Base-by-base conservation (phyloP, 2,329 filamentous ascomycete species). In the Cercospora canescens region DNA sequence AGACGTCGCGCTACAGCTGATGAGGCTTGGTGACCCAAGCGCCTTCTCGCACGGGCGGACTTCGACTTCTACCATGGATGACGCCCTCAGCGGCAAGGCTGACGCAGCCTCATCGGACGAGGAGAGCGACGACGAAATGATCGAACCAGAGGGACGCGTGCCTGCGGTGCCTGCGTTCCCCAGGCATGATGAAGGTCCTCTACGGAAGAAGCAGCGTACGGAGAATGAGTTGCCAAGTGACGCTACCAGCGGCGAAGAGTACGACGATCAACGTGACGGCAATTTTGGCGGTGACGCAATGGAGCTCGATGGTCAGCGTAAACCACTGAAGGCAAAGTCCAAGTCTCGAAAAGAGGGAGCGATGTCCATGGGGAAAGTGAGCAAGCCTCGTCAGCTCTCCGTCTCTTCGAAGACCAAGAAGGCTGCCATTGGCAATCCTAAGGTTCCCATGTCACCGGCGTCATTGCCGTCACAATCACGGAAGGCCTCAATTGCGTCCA, bases 1-100 rank as follows among this genome's bases (percentile, higher is more conserved):
- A 79, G 95, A 99, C 80, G 95, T 98, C 68, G 95, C 95, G 64
- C 90, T 97, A 76, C 95, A 98, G 81, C 85, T 99, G 75, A 98
- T 99, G 89, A 91, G 94, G 72, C 87, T 99, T 62, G 94, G 95
- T 54, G 94, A 97, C 77, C 92, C 94, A 73, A 95, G 93, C 64
- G 96, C 96, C 77, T 91, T 96, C 75, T 96, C 93, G 1, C 92
- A 97, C 74, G 94, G 93, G 62, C 91, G 94, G 71, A 96, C 93
- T 3, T 97, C 94, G 8, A 93, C 93, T 6, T 97, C 94, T 0
- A 97, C 94, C 6, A 83, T 95, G 64, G 94, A 98, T 75, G 94
- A 98, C 79, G 94, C 92, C 1, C 91, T 97, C 70, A 97, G 94
- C 77, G 94, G 94, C 56, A 89, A 89, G 73, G 94, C 94, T 45